Conservation (phyloP, 768 basidiomycete genomes). For the Sistotremastrum niveocremeum region DNA sequence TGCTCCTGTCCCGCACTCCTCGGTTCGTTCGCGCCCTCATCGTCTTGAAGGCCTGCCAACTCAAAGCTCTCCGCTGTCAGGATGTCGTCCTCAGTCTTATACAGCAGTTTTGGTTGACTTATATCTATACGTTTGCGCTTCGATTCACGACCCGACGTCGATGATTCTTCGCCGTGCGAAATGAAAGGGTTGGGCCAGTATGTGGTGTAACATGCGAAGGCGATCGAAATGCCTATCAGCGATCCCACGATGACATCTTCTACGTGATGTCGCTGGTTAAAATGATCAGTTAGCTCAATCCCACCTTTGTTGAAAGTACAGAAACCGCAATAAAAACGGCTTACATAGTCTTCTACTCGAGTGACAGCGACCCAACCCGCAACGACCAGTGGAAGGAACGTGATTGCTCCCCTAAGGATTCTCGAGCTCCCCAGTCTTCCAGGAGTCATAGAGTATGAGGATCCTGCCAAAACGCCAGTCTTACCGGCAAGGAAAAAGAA, state of each 20-base stretch:
- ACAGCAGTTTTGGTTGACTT: conserved; percentile 29
- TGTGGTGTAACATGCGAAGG: conserved; percentile 37
- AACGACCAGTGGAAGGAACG: conserved; percentile 39
- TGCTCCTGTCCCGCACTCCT: no score
- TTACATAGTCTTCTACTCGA: conserved; percentile 51
- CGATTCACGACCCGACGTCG: background rate
- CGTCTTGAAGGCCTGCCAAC: conserved; percentile 30
- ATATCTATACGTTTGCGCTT: conserved; percentile 21
- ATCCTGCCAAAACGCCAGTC: conserved; percentile 45
- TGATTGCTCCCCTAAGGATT: conserved; percentile 31
- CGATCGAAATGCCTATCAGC: conserved; percentile 39
- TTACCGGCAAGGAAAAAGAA: conserved; percentile 52
- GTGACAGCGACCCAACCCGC: conserved; percentile 49
- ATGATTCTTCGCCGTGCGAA: background rate
- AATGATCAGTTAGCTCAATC: background rate
- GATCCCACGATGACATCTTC: conserved; percentile 57
- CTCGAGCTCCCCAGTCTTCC: conserved; percentile 31
- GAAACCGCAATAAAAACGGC: conserved; percentile 14
- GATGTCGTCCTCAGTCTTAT: conserved; percentile 17
- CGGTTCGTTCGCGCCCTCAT: conserved; percentile 7
- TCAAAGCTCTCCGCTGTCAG: conserved; percentile 29
- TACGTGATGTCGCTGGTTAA: conserved; percentile 44
- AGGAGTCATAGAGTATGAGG: conserved; percentile 19
- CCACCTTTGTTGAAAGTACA: conserved; percentile 1
- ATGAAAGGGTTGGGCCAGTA: conserved; percentile 57